A percentile compares a stretch with the other conserved stretches of the same genome.
Evolutionary conservation across 768 basidiomycete species (phyloP).

Genomic region (Collybiopsis luxurians): DNA sequence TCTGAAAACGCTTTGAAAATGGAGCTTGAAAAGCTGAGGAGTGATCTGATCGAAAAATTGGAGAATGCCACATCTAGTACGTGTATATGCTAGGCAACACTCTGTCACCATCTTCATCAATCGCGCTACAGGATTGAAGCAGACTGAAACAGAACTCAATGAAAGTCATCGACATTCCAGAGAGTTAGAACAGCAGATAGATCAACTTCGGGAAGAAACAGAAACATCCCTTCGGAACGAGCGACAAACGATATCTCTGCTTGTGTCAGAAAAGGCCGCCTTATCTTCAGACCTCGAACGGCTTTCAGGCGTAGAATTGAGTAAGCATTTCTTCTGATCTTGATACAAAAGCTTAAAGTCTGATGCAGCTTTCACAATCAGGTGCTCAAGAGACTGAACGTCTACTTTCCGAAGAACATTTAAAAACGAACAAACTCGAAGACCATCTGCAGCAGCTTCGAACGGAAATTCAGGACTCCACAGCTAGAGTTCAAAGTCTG

Average conservation of each 20-base stretch:
- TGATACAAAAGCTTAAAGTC: not conserved
- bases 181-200: slow-evolving; percentile 27
- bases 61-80: not conserved
- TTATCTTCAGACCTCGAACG: slow-evolving; percentile 57
- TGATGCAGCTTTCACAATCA: slow-evolving; percentile 17
- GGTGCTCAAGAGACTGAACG: slow-evolving; percentile 43
- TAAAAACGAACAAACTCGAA: slow-evolving; percentile 36
- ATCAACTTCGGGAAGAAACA: slow-evolving; percentile 28
- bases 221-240: slow-evolving; percentile 47
- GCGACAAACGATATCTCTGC: slow-evolving; percentile 70
- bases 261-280: slow-evolving; percentile 71
- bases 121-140: slow-evolving; percentile 3
- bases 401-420: slow-evolving; percentile 40
- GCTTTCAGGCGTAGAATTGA: slow-evolving; percentile 54
- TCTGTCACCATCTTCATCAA: not conserved
- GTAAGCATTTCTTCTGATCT: slow-evolving; percentile 39
- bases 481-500: slow-evolving; percentile 37
- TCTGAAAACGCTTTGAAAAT: slow-evolving; percentile 19
- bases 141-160: slow-evolving; percentile 20
- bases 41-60: not conserved
- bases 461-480: slow-evolving; percentile 32
- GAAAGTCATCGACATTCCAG: slow-evolving; percentile 29
- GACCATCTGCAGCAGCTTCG: slow-evolving; percentile 42
- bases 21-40: not conserved
- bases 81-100: not conserved